phyloP scores from a whole-genome alignment of 2,329 filamentous ascomycete species.

The Neodidymelliopsis sp. region DNA sequence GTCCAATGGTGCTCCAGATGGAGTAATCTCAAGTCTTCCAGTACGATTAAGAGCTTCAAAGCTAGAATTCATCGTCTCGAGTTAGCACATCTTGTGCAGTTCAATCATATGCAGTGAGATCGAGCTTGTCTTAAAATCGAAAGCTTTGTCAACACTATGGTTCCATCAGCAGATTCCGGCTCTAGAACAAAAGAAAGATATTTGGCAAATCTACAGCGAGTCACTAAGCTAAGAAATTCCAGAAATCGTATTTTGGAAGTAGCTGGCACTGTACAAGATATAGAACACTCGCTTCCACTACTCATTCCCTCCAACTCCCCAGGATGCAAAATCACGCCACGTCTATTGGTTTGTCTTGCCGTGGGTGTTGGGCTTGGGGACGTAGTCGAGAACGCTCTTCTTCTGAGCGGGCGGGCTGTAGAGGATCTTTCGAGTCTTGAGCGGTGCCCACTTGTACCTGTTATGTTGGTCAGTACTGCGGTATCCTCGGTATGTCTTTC shows the following conservation, averaged over 20 bases:
- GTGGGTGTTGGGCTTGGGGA: slow-evolving; percentile 41
- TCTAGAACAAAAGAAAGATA: slow-evolving; percentile 16
- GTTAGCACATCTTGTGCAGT: too few relatives aligned
- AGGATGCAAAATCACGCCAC: slow-evolving; percentile 26
- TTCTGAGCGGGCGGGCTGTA: slow-evolving; percentile 74
- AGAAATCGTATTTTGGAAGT: slow-evolving; percentile 45
- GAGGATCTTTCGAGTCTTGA: slow-evolving; percentile 94
- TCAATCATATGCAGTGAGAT: not conserved
- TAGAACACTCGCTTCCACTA: slow-evolving; percentile 46
- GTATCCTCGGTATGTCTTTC: not conserved
- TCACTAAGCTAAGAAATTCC: slow-evolving; percentile 40
- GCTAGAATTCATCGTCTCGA: too few relatives aligned
- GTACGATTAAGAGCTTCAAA: too few relatives aligned
- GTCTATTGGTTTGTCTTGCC: slow-evolving; percentile 46
- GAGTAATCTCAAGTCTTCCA: too few relatives aligned
- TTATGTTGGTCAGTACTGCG: slow-evolving; percentile 36
- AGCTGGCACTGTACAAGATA: slow-evolving; percentile 50
- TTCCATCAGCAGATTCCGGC: slow-evolving; percentile 14
- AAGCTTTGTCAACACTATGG: slow-evolving; percentile 19
- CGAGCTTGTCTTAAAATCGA: not conserved
- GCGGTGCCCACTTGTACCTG: slow-evolving; percentile 93
- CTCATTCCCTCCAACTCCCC: slow-evolving; percentile 29
- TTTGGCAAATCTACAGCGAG: slow-evolving; percentile 31
- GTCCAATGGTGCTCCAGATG: too few relatives aligned
- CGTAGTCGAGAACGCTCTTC: slow-evolving; percentile 40